Evolutionary conservation across 805 yeast genomes (phyloP).

Genomic region (Ogataea trehaloabstinens): DNA sequence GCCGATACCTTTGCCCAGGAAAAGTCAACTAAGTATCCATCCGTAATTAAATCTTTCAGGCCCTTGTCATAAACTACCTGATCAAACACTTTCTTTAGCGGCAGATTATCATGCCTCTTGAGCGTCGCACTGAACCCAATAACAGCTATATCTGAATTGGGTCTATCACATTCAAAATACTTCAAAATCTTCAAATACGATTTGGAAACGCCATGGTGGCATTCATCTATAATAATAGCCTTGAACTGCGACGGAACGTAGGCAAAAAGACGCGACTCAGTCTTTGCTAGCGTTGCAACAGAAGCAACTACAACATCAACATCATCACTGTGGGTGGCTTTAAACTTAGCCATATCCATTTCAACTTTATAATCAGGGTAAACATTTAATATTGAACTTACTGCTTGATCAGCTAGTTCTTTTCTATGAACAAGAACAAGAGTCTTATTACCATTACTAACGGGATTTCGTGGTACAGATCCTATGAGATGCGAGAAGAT

Average conservation of each 20-base stretch:
- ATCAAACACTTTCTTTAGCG: conserved; percentile 61
- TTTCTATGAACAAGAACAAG: conserved; percentile 77
- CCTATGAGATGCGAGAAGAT: conserved; percentile 62
- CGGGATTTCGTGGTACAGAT: conserved; percentile 24
- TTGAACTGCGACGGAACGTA: conserved; percentile 63
- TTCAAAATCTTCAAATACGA: conserved; percentile 59
- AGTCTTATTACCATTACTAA: conserved; percentile 35
- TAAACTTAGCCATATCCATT: conserved; percentile 64
- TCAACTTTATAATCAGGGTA: conserved; percentile 55
- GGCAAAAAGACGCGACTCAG: conserved; percentile 41
- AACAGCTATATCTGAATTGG: conserved; percentile 48
- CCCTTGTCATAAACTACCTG: conserved; percentile 69
- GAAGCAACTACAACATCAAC: conserved; percentile 77
- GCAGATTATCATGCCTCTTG: conserved; percentile 67
- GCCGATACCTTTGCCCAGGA: conserved; percentile 57
- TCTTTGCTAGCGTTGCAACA: conserved; percentile 59
- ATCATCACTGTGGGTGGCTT: conserved; percentile 35
- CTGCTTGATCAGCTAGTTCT: conserved; percentile 76
- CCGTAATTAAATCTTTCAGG: conserved; percentile 61
- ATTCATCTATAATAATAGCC: conserved; percentile 82
- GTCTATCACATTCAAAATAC: conserved; percentile 51
- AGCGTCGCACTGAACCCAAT: conserved; percentile 90
- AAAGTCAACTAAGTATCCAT: conserved; percentile 69
- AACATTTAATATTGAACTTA: conserved; percentile 40
- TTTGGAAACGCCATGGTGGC: conserved; percentile 83